These are phyloP conservation scores for Neopestalotiopsis rosae DNA, from an alignment of 2,329 filamentous ascomycete genomes.

Conservation along the genomic window DNA sequence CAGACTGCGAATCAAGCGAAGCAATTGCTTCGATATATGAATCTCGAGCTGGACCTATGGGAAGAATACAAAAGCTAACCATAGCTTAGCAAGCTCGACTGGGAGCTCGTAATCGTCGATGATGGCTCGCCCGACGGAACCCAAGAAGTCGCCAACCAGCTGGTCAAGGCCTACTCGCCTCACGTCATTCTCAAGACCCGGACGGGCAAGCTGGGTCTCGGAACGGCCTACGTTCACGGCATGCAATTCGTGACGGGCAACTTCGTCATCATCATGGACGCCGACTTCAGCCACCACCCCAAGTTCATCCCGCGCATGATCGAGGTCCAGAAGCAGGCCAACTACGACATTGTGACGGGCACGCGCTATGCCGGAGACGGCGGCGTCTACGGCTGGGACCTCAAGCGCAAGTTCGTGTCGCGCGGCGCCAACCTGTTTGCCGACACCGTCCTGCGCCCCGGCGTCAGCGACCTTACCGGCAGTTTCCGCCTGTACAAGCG, in stretches of 20 bases:
- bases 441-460: constrained; percentile 89
- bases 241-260: constrained; percentile 89
- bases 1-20: neutral
- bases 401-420: constrained; percentile 85
- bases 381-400: constrained; percentile 95
- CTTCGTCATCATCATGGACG: constrained; percentile 99
- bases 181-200: constrained; percentile 87
- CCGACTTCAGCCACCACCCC: constrained; percentile 98
- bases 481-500: constrained; percentile 96
- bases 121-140: constrained; percentile 97
- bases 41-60: neutral
- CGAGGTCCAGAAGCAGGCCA: constrained; percentile 72
- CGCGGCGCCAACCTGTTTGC: constrained; percentile 94
- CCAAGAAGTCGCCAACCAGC: constrained; percentile 86
- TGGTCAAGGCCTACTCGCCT: constrained; percentile 81
- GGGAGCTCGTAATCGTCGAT: constrained; percentile 98
- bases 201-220: constrained; percentile 93
- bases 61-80: neutral
- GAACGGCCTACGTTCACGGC: constrained; percentile 94
- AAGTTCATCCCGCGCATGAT: constrained; percentile 99
- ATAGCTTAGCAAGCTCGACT: constrained; percentile 78
- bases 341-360: constrained; percentile 96
- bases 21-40: neutral
- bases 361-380: constrained; percentile 90
- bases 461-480: constrained; percentile 94